Conservation (phyloP, 2,329 filamentous ascomycete species). For the Alternaria ethzedia region DNA sequence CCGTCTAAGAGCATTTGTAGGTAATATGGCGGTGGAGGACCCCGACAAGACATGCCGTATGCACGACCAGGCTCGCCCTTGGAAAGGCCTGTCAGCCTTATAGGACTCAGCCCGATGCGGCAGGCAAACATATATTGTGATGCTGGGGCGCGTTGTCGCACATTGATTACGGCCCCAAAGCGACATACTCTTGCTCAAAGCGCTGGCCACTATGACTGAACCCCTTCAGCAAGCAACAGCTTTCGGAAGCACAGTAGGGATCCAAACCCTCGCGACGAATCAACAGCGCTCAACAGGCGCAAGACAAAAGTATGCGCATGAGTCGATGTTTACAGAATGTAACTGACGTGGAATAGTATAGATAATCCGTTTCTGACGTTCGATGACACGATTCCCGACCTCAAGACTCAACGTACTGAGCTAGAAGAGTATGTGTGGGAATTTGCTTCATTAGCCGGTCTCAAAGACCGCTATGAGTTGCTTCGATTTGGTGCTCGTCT, state of each 20-base stretch:
- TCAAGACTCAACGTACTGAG: conserved; percentile 16
- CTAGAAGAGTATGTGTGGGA: conserved; percentile 28
- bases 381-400: conserved; percentile 17
- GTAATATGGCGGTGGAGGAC: not conserved
- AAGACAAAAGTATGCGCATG: conserved; percentile 15
- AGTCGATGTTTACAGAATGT: not conserved
- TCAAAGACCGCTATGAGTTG: conserved; percentile 25
- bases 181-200: not conserved
- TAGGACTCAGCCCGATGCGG: not conserved
- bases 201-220: not conserved
- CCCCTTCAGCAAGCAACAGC: not conserved
- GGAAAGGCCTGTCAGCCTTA: not conserved
- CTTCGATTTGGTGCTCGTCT: conserved; percentile 28
- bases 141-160: not conserved
- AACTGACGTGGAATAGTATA: conserved; percentile 8
- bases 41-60: not conserved
- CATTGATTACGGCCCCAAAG: not conserved
- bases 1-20: not conserved
- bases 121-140: not conserved
- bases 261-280: not conserved
- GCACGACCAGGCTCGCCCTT: not conserved
- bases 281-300: conserved; percentile 8
- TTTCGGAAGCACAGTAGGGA: not conserved
- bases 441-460: conserved; percentile 14
- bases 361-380: conserved; percentile 30